A percentile compares a stretch with the other conserved stretches of the same genome.
These are phyloP conservation scores for Pythium aristosporum DNA, from an alignment of 352 stramenopile genomes.

Conservation along the genomic window DNA sequence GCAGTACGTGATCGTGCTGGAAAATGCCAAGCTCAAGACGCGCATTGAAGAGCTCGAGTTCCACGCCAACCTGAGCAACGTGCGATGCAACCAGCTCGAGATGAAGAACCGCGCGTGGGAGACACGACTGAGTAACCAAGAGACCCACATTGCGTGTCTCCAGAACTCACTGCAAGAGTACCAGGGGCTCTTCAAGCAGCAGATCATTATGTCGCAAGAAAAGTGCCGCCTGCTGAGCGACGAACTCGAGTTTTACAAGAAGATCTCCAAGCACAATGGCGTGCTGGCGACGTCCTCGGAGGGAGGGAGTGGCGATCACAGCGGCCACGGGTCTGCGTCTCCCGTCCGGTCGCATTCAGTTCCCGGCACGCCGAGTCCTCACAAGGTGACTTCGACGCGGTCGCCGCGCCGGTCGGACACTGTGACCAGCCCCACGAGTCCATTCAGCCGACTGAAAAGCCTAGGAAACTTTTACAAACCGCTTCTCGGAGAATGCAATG, in stretches of 20 bases:
- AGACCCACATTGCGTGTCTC: conserved; percentile 69
- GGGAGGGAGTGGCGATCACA: conserved; percentile 32
- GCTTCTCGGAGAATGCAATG: neutral
- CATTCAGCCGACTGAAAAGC: conserved; percentile 18
- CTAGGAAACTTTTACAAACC: conserved; percentile 23
- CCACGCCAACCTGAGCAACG: conserved; percentile 57
- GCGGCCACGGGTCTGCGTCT: neutral
- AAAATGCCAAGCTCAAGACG: conserved; percentile 72
- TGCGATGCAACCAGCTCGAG: conserved; percentile 58
- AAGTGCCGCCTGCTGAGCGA: conserved; percentile 73
- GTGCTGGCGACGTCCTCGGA: conserved; percentile 13
- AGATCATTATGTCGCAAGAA: conserved; percentile 82
- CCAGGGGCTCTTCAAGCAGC: conserved; percentile 77
- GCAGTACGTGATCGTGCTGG: conserved; percentile 57
- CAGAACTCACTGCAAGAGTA: conserved; percentile 81
- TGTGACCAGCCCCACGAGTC: neutral
- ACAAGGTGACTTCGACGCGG: neutral
- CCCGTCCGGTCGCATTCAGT: conserved; percentile 12
- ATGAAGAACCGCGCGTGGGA: conserved; percentile 72
- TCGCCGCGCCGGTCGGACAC: neutral
- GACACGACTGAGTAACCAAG: conserved; percentile 68
- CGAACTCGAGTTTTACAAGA: conserved; percentile 85
- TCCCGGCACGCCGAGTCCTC: conserved; percentile 11
- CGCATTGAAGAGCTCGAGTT: conserved; percentile 74
- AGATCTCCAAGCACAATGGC: conserved; percentile 43